Evolutionary conservation across 2,329 filamentous ascomycete species (phyloP).

Genomic region (Botrytis tulipae): DNA sequence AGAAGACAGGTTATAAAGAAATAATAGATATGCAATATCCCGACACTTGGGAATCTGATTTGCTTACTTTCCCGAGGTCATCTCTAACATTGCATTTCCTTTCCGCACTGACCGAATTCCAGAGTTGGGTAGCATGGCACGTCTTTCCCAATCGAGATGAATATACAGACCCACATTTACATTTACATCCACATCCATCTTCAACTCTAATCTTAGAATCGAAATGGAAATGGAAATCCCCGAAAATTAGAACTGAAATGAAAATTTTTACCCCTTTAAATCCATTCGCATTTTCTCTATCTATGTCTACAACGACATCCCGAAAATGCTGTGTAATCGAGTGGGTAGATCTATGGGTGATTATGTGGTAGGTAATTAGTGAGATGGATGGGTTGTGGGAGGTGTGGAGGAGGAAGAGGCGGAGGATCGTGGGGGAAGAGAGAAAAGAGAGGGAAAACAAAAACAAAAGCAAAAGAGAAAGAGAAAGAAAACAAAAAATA

Average conservation of each 20-base stretch:
- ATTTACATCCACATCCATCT: accelerated
- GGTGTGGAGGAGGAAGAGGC: background rate
- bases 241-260: background rate
- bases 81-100: background rate
- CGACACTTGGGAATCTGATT: background rate
- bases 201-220: background rate
- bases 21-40: accelerated
- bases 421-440: too few relatives aligned
- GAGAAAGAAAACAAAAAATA: background rate
- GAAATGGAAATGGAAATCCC: accelerated
- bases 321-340: background rate
- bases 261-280: background rate
- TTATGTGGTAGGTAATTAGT: background rate
- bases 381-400: too few relatives aligned
- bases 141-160: background rate
- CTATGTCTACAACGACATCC: too few relatives aligned
- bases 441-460: too few relatives aligned
- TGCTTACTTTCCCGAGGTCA: background rate
- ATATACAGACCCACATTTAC: background rate
- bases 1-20: background rate
- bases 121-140: too few relatives aligned
- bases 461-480: too few relatives aligned
- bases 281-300: background rate
- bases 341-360: background rate
- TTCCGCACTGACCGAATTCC: background rate